Conservation (phyloP, 345 rosid genomes). For the Gossypium bickii region DNA sequence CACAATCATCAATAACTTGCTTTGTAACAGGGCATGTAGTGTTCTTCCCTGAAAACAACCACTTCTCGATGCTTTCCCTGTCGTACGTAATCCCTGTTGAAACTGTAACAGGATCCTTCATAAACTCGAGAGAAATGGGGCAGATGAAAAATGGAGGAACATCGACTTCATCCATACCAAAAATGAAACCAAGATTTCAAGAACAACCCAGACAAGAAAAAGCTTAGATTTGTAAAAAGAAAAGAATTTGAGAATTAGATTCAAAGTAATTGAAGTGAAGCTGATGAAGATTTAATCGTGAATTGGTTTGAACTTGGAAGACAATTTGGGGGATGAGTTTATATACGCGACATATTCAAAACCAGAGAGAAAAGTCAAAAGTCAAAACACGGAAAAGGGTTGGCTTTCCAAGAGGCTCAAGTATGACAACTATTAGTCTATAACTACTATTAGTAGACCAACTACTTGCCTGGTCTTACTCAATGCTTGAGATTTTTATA, state of each 20-base stretch:
- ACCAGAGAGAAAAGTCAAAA: conserved; percentile 35
- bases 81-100: conserved; percentile 70
- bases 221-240: not conserved
- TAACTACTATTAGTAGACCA: no score
- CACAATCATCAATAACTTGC: conserved; percentile 46
- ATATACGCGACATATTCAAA: conserved; percentile 27
- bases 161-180: conserved; percentile 57
- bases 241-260: conserved; percentile 1
- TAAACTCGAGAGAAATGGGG: conserved; percentile 65
- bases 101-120: conserved; percentile 73
- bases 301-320: conserved; percentile 24
- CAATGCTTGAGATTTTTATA: not conserved
- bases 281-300: not conserved
- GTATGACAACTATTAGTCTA: conserved; percentile 13
- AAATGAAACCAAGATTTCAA: not conserved
- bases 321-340: conserved; percentile 18
- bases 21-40: conserved; percentile 68
- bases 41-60: conserved; percentile 52
- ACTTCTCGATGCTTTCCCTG: conserved; percentile 65
- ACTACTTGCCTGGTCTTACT: not conserved
- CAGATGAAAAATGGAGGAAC: conserved; percentile 63
- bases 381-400: conserved; percentile 39
- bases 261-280: conserved; percentile 18
- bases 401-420: conserved; percentile 35
- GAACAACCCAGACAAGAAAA: not conserved